A percentile compares a stretch with the other conserved stretches of the same genome.
Conservation (phyloP, 108 stramenopile species). For the Cylindrotheca fusiformis region DNA sequence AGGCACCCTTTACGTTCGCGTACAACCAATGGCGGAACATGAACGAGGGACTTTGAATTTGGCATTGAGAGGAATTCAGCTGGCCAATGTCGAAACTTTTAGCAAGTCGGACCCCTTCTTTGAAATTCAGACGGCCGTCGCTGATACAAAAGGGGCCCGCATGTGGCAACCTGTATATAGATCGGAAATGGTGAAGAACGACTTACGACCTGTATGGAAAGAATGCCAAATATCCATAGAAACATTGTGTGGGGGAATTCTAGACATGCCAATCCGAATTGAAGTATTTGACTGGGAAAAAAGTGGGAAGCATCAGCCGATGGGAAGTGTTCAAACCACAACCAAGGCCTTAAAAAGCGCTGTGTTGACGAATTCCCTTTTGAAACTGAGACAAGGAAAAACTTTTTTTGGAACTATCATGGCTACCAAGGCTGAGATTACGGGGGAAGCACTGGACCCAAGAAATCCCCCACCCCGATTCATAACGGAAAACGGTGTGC, state of each 20-base stretch:
- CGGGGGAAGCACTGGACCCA: too few species aligned
- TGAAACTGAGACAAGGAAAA: too few species aligned
- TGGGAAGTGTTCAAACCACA: constrained; percentile 74
- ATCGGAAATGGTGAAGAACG: constrained; percentile 42
- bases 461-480: too few species aligned
- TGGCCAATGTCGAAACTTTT: constrained; percentile 78
- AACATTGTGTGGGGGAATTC: constrained; percentile 50
- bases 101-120: constrained; percentile 80
- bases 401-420: too few species aligned
- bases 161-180: constrained; percentile 61
- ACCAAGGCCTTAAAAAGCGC: too few species aligned
- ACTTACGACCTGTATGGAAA: constrained; percentile 68
- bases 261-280: constrained; percentile 44
- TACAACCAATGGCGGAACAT: constrained; percentile 16
- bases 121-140: constrained; percentile 37
- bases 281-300: constrained; percentile 64
- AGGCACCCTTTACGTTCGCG: constrained; percentile 46
- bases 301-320: constrained; percentile 64
- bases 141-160: constrained; percentile 45
- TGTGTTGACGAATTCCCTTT: too few species aligned
- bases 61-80: constrained; percentile 44
- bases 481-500: too few species aligned
- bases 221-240: constrained; percentile 41
- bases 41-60: constrained; percentile 15
- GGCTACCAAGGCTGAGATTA: too few species aligned